These are phyloP conservation scores for Russula emetica DNA, from an alignment of 768 basidiomycete genomes.

Conservation along the genomic window DNA sequence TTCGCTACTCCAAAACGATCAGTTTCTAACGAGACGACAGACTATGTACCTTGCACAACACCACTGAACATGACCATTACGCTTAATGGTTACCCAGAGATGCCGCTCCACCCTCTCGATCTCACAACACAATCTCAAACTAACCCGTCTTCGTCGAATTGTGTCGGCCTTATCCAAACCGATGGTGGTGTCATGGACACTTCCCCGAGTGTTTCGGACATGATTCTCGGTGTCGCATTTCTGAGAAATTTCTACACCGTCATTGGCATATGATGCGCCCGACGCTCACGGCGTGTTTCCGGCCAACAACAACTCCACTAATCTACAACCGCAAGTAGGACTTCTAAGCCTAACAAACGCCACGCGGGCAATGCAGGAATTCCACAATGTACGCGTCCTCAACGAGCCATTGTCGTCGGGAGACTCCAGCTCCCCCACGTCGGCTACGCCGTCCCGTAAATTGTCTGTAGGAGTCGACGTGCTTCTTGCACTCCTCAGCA, in stretches of 20 bases:
- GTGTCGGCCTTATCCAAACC: conserved; percentile 66
- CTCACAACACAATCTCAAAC: conserved; percentile 49
- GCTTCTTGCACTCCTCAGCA: conserved; percentile 53
- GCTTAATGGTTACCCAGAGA: conserved; percentile 51
- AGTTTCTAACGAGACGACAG: conserved; percentile 37
- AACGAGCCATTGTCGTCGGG: conserved; percentile 47
- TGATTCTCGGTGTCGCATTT: conserved; percentile 77
- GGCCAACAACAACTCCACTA: conserved; percentile 16
- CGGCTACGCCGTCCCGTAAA: conserved; percentile 30
- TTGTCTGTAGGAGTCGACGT: conserved; percentile 59
- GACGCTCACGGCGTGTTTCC: conserved; percentile 45
- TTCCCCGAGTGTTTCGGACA: conserved; percentile 45
- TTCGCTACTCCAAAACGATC: background rate
- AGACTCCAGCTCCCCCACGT: conserved; percentile 11
- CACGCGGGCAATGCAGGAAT: conserved; percentile 58
- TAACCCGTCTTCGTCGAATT: conserved; percentile 43
- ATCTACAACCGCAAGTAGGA: conserved; percentile 47
- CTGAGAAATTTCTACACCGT: conserved; percentile 74
- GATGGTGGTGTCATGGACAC: conserved; percentile 42
- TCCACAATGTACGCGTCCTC: conserved; percentile 62
- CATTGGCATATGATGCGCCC: conserved; percentile 61
- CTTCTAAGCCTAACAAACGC: conserved; percentile 61
- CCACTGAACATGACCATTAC: conserved; percentile 71
- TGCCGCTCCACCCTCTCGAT: conserved; percentile 73
- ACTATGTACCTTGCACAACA: conserved; percentile 67